phyloP scores from a whole-genome alignment of 805 yeast species.

The Candida arabinofermentans region DNA sequence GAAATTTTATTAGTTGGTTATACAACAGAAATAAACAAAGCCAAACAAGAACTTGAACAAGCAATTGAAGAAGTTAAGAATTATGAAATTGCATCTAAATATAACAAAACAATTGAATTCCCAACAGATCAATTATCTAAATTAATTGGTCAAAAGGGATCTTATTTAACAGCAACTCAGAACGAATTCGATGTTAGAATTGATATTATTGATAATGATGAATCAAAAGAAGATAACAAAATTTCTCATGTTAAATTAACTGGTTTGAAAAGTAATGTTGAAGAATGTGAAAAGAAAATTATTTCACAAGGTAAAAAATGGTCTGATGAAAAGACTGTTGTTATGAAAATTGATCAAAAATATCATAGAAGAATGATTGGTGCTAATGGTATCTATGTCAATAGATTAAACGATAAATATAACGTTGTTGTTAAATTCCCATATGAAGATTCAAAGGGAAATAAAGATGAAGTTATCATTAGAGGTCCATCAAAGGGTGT shows the following conservation, averaged over 20 bases:
- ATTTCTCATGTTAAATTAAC: slow-evolving; percentile 53
- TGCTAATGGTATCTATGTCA: slow-evolving; percentile 71
- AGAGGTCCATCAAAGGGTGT: slow-evolving; percentile 93
- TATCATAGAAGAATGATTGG: slow-evolving; percentile 85
- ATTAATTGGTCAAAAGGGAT: slow-evolving; percentile 87
- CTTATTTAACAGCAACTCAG: slow-evolving; percentile 61
- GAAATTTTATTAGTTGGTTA: slow-evolving; percentile 68
- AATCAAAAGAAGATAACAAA: slow-evolving; percentile 40
- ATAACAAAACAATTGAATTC: slow-evolving; percentile 47
- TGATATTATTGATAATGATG: slow-evolving; percentile 57
- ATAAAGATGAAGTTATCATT: slow-evolving; percentile 61
- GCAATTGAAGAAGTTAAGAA: slow-evolving; percentile 46
- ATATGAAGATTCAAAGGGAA: slow-evolving; percentile 38
- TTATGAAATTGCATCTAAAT: slow-evolving; percentile 36
- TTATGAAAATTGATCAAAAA: slow-evolving; percentile 67
- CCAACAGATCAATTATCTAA: slow-evolving; percentile 69
- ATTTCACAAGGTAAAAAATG: slow-evolving; percentile 60
- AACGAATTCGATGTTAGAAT: slow-evolving; percentile 73
- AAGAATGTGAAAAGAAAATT: slow-evolving; percentile 62
- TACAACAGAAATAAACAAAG: slow-evolving; percentile 54
- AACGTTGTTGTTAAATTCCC: slow-evolving; percentile 80
- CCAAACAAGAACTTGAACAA: slow-evolving; percentile 47
- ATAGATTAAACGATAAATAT: slow-evolving; percentile 84
- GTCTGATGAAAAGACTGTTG: slow-evolving; percentile 74
- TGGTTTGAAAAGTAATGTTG: slow-evolving; percentile 78